Base-by-base conservation (phyloP, 352 stramenopile species). In the Peronospora belbahrii region DNA sequence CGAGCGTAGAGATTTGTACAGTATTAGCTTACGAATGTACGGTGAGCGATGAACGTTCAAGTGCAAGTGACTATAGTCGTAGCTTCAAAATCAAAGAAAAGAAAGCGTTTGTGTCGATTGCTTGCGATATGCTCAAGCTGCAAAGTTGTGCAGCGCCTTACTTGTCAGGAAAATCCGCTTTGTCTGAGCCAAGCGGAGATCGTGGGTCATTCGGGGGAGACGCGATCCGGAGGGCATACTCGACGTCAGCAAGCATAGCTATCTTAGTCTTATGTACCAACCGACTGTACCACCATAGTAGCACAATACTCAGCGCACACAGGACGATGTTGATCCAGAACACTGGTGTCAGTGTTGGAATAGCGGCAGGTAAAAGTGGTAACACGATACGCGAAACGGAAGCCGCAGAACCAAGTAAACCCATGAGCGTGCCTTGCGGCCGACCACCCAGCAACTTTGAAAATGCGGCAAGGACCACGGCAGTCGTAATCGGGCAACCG, bases 401-500 rank as follows among this genome's bases (percentile, higher is more conserved):
- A 9, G 71, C 73, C 0, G 76, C 71, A 2, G 76, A 85, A 6
- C 76, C 76, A 0, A 88, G 60, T 37, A 85, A 42, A 4, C 74
- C 76, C 76, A 88, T 88, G 6, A 84, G 48, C n/a, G 74, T 88
- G 22, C 76, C 76, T 43, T 88, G 76, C 10, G 74, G 76, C 6
- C 74, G 63, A 17, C 67, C 67, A n/a, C 76, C 76, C 3, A 85
- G 49, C 31, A 85, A 42, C 44, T 84, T 84, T n/a, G 73, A 85
- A 24, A 85, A 88, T 0, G 76, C 73, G 0, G 76, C 70, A 5
- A 88, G 55, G 8, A 77, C 70, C 5, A 85, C 76, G 0, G 76
- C 73, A 1, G 75, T 83, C 27, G 70, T 83, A 38, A 87, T 83
- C 0, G 75, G 75, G 42, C 70, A 85, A 10, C 75, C 75, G 24